Evolutionary conservation across 805 yeast species (phyloP).

Genomic region (Candida taoyuanica): DNA sequence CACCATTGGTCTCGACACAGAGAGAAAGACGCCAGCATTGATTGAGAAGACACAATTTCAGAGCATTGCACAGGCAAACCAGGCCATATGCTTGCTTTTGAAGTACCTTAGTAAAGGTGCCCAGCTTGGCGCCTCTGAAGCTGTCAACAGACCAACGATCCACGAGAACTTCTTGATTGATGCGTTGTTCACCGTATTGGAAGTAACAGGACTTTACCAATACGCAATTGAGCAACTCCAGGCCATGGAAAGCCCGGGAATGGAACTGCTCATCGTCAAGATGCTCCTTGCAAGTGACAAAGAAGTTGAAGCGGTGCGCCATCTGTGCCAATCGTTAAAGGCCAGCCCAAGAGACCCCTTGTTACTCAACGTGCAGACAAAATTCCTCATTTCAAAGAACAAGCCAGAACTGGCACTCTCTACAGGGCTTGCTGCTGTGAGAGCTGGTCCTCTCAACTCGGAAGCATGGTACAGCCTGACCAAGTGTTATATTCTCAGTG

Average conservation of each 20-base stretch:
- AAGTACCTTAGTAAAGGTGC: slow-evolving; percentile 40
- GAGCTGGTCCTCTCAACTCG: slow-evolving; percentile 72
- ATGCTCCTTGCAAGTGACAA: slow-evolving; percentile 29
- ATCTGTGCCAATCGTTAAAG: slow-evolving; percentile 27
- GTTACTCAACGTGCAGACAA: slow-evolving; percentile 44
- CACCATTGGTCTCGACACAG: slow-evolving; percentile 47
- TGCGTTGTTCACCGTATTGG: slow-evolving; percentile 49
- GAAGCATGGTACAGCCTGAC: slow-evolving; percentile 66
- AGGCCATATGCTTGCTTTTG: slow-evolving; percentile 14
- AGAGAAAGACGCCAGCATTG: slow-evolving; percentile 55
- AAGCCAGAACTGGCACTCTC: slow-evolving; percentile 52
- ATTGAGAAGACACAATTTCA: slow-evolving; percentile 41
- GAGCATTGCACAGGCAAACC: slow-evolving; percentile 9
- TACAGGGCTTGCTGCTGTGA: slow-evolving; percentile 56
- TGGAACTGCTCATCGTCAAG: slow-evolving; percentile 28
- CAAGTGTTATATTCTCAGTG: slow-evolving; percentile 50
- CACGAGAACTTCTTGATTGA: slow-evolving; percentile 68
- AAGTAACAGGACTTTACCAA: slow-evolving; percentile 35
- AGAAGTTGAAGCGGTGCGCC: slow-evolving; percentile 33
- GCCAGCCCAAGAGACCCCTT: slow-evolving; percentile 19
- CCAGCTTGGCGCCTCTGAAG: slow-evolving; percentile 58
- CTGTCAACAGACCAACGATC: slow-evolving; percentile 60
- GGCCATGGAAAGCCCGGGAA: slow-evolving; percentile 17
- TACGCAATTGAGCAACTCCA: slow-evolving; percentile 38
- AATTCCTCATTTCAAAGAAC: slow-evolving; percentile 52